phyloP scores from a whole-genome alignment of 1,284 basidiomycete species.

The Pseudozyma hubeiensis region DNA sequence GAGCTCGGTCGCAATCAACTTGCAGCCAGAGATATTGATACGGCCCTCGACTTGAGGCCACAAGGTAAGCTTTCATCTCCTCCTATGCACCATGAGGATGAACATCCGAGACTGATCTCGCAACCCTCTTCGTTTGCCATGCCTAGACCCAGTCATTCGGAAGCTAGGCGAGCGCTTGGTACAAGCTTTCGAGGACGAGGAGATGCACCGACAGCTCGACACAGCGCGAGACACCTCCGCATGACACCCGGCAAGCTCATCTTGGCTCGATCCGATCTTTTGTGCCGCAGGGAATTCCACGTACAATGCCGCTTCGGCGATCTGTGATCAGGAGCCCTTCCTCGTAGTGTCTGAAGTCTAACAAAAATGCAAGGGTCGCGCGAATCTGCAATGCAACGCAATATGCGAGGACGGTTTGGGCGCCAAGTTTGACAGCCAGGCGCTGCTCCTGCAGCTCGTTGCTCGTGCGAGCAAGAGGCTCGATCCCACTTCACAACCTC shows the following conservation, averaged over 20 bases:
- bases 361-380: too few species aligned
- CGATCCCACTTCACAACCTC: too few species aligned
- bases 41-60: constrained; percentile 37
- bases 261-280: too few species aligned
- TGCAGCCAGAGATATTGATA: constrained; percentile 46
- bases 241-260: not conserved
- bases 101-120: constrained; percentile 1
- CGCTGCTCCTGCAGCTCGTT: not conserved
- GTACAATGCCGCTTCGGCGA: too few species aligned
- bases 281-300: too few species aligned
- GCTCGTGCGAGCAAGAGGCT: too few species aligned
- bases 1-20: constrained; percentile 30
- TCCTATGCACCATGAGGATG: not conserved
- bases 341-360: too few species aligned
- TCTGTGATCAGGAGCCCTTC: too few species aligned
- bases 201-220: constrained; percentile 8
- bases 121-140: not conserved
- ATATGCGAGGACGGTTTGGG: not conserved
- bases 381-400: too few species aligned
- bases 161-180: constrained; percentile 41
- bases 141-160: constrained; percentile 35
- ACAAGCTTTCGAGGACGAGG: constrained; percentile 29
- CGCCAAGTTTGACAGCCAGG: not conserved
- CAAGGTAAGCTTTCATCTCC: constrained; percentile 20
- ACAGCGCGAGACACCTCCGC: not conserved